phyloP scores from a whole-genome alignment of 2,329 filamentous ascomycete species.

The Exophiala dermatitidis region DNA sequence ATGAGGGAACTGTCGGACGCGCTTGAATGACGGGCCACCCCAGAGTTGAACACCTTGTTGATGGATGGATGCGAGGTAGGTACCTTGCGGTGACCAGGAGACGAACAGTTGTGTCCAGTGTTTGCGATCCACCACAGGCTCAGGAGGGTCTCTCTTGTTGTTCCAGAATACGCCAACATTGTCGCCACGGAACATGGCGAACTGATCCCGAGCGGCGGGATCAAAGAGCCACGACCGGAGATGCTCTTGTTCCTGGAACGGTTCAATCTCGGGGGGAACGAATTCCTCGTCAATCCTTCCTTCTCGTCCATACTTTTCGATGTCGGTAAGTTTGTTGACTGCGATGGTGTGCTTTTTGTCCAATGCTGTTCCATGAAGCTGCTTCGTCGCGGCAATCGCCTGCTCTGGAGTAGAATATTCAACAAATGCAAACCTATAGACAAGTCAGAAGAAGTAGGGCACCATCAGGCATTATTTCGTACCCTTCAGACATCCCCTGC shows the following conservation, averaged over 20 bases:
- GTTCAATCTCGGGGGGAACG: slow-evolving; percentile 68
- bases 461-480: slow-evolving; percentile 30
- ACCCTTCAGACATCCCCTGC: slow-evolving; percentile 79
- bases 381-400: slow-evolving; percentile 80
- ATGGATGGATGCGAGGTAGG: slow-evolving; percentile 90
- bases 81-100: slow-evolving; percentile 94
- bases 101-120: slow-evolving; percentile 99
- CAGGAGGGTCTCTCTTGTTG: slow-evolving; percentile 85
- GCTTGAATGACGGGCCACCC: slow-evolving; percentile 83
- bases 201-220: slow-evolving; percentile 83
- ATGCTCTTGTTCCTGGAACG: slow-evolving; percentile 89
- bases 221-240: slow-evolving; percentile 89
- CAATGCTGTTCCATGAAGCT: slow-evolving; percentile 76
- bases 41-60: slow-evolving; percentile 94
- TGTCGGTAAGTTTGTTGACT: slow-evolving; percentile 97
- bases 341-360: slow-evolving; percentile 94
- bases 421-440: slow-evolving; percentile 80
- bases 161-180: slow-evolving; percentile 97
- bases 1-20: slow-evolving; percentile 89
- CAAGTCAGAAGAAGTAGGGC: neutral
- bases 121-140: slow-evolving; percentile 80
- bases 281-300: slow-evolving; percentile 91
- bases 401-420: slow-evolving; percentile 89
- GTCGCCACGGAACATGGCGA: slow-evolving; percentile 87
- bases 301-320: slow-evolving; percentile 91